Evolutionary conservation across 2,329 filamentous ascomycete species (phyloP).

Genomic region (Aspergillus glaucus): DNA sequence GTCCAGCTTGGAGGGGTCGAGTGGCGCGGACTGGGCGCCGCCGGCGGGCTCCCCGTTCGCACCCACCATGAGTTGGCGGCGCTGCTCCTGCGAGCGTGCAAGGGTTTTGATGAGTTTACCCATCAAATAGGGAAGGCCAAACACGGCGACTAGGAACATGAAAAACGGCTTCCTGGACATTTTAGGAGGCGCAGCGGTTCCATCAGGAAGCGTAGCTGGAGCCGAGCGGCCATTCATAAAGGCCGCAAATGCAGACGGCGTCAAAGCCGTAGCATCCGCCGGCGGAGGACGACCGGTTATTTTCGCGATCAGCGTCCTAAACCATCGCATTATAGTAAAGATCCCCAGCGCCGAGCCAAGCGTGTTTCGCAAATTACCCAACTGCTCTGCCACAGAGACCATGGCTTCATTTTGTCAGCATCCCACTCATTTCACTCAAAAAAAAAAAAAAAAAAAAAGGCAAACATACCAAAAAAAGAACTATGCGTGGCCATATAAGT

Average conservation of each 20-base stretch:
- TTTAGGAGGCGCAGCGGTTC: conserved; percentile 58
- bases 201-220: conserved; percentile 53
- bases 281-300: conserved; percentile 86
- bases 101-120: conserved; percentile 86
- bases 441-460: background rate
- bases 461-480: conserved; percentile 81
- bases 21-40: conserved; percentile 32
- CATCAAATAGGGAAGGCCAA: conserved; percentile 95
- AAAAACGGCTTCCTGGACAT: conserved; percentile 93
- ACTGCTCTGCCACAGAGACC: conserved; percentile 96
- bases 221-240: conserved; percentile 65
- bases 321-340: conserved; percentile 92
- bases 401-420: conserved; percentile 55
- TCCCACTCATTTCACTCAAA: background rate
- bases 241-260: conserved; percentile 80
- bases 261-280: conserved; percentile 78
- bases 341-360: conserved; percentile 91
- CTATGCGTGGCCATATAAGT: conserved; percentile 99
- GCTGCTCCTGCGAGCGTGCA: conserved; percentile 73
- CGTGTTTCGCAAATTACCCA: conserved; percentile 86
- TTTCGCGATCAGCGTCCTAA: conserved; percentile 84
- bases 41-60: conserved; percentile 40
- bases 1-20: conserved; percentile 87
- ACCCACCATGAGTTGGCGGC: conserved; percentile 47
- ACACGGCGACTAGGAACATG: conserved; percentile 90